Base-by-base conservation (phyloP, 495 filamentous ascomycete species). In the Xylaria bambusicola region DNA sequence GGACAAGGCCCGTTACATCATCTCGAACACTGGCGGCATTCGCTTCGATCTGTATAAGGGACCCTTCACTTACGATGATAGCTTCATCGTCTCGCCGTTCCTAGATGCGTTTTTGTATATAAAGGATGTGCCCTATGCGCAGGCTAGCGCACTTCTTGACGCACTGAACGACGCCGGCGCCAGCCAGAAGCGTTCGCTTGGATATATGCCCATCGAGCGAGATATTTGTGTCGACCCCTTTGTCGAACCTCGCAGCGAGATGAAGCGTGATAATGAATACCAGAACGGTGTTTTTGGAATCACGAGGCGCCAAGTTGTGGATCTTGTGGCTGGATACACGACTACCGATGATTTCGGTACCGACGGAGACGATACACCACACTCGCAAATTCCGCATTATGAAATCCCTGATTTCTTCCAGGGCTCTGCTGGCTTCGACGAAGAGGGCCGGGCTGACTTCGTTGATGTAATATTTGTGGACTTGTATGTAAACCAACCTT, bases 31-130 rank as follows among this genome's bases (percentile, higher is more conserved):
- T 5, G 91, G 91, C 12, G 86, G 86, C 18, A 83, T 93, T 38
- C 86, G 91, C 29, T 94, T 92, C 66, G 91, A 96, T 69, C 83
- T 96, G 58, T 90, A 92, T 75, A 82, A 90, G 63, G 91, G 91
- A 5, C 73, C 84, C 3, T 93, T 93, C 64, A 93, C 91, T 0
- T 85, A 83, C 45, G 91, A 94, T 65, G 86, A 85, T 5, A 82
- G 81, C n/a, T 93, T 84, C 71, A 85, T 87, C 54, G 80, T 94
- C 36, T 92, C 87, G 15, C 91, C 91, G 0, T 96, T 93, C 69
- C 87, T 82, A 0, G 89, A 85, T 55, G 78, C 82, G 7, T 90
- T 95, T 67, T 77, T 82, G 40, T 88, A 85, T 63, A 75, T 92
- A 24, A 80, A 81, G 55, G 80, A 88, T 63, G 82, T 93, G 36